A percentile compares a stretch with the other conserved stretches of the same genome.
Evolutionary conservation across 2,329 filamentous ascomycete species (phyloP).

Genomic region (Paraphoma sp.): DNA sequence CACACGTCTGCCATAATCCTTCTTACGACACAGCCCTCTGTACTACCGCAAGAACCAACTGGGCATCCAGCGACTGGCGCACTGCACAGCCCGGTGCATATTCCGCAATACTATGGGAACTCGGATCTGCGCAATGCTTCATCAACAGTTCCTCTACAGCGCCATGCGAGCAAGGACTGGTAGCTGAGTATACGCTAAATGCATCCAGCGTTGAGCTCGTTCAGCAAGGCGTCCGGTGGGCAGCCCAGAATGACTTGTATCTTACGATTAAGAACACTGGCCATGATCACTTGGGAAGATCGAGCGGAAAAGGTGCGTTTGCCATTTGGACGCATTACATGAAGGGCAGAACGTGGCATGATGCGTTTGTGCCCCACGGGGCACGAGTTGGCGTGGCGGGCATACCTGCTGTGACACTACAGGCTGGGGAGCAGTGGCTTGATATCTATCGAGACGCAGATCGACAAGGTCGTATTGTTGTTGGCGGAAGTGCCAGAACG

Average conservation of each 20-base stretch:
- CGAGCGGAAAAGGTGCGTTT: slow-evolving; percentile 15
- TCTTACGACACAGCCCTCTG: slow-evolving; percentile 56
- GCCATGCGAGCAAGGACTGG: slow-evolving; percentile 48
- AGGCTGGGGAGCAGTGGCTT: slow-evolving; percentile 14
- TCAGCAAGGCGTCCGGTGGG: slow-evolving; percentile 11
- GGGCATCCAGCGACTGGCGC: slow-evolving; percentile 56
- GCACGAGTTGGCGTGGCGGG: background rate
- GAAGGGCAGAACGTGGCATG: slow-evolving; percentile 10
- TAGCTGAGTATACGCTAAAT: slow-evolving; percentile 43
- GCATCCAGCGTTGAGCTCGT: slow-evolving; percentile 17
- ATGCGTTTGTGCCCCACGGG: slow-evolving; percentile 6
- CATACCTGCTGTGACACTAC: slow-evolving; percentile 7
- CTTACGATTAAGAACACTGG: slow-evolving; percentile 21
- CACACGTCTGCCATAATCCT: slow-evolving; percentile 59
- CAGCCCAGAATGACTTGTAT: slow-evolving; percentile 11
- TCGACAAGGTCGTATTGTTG: slow-evolving; percentile 9
- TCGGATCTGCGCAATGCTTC: slow-evolving; percentile 39
- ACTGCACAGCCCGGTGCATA: slow-evolving; percentile 51
- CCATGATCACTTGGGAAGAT: slow-evolving; percentile 21
- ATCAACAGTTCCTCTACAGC: slow-evolving; percentile 38
- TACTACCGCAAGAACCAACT: slow-evolving; percentile 48
- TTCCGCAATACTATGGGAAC: slow-evolving; percentile 41
- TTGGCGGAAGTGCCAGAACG: slow-evolving; percentile 23
- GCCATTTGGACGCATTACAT: slow-evolving; percentile 23
- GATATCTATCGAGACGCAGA: slow-evolving; percentile 19